A percentile compares a stretch with the other conserved stretches of the same genome.
Conservation (phyloP, 306 rosid genomes). For the Quercus aquifolioides region DNA sequence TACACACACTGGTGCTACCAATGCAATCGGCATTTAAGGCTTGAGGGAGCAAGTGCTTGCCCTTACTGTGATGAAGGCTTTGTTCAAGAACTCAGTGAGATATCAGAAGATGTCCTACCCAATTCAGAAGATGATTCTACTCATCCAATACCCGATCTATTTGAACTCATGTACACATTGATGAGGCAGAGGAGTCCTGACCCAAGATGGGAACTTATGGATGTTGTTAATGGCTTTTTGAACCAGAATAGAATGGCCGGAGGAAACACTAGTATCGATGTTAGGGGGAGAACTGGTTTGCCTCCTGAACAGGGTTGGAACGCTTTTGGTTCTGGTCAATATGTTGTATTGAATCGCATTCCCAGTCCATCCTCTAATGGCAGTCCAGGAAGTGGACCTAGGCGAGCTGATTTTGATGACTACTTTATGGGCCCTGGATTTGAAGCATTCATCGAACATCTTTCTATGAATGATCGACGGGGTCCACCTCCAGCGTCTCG, state of each 20-base stretch:
- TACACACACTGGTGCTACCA: constrained; percentile 70
- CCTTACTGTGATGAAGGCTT: constrained; percentile 64
- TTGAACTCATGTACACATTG: constrained; percentile 45
- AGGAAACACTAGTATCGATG: constrained; percentile 46
- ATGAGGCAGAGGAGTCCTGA: constrained; percentile 47
- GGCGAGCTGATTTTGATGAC: constrained; percentile 44
- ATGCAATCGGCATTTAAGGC: constrained; percentile 47
- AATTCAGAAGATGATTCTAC: constrained; percentile 26
- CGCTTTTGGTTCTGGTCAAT: constrained; percentile 43
- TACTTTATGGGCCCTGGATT: constrained; percentile 54
- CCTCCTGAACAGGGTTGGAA: constrained; percentile 46
- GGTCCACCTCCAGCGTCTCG: constrained; percentile 77
- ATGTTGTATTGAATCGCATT: constrained; percentile 45
- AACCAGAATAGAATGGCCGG: constrained; percentile 58
- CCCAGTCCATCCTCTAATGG: constrained; percentile 40
- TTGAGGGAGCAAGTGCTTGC: constrained; percentile 41
- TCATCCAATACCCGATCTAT: constrained; percentile 42
- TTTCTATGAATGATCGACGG: constrained; percentile 49
- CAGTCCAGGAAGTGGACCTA: constrained; percentile 40
- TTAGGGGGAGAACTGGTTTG: constrained; percentile 46
- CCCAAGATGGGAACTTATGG: constrained; percentile 39
- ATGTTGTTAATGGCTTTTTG: constrained; percentile 39
- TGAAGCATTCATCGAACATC: constrained; percentile 60
- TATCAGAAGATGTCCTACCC: constrained; percentile 23
- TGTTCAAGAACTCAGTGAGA: constrained; percentile 50